Evolutionary conservation across 2,329 filamentous ascomycete genomes (phyloP).

Genomic region (Fusarium euwallaceae): DNA sequence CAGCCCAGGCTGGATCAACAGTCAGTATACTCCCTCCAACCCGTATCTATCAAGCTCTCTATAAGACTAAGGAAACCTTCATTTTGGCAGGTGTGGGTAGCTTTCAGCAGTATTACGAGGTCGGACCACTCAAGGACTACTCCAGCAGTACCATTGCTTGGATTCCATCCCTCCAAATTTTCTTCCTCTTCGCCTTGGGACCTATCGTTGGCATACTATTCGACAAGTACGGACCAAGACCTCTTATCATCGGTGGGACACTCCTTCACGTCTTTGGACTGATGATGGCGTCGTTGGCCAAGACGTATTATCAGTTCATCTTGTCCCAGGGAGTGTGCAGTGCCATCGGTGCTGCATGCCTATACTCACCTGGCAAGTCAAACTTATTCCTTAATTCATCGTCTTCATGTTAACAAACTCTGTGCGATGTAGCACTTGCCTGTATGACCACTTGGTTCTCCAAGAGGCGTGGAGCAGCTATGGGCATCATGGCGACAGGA

Average conservation of each 20-base stretch:
- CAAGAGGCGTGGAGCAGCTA: constrained; percentile 1
- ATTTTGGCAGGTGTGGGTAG: background rate
- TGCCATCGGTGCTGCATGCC: background rate
- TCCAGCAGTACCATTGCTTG: background rate
- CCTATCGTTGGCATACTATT: background rate
- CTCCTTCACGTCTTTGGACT: background rate
- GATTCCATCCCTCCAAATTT: background rate
- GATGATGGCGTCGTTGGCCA: background rate
- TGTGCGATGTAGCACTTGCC: too few species aligned
- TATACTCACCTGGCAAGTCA: background rate
- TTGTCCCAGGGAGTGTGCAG: background rate
- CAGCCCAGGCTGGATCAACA: constrained; percentile 9
- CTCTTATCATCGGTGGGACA: background rate
- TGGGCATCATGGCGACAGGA: constrained; percentile 10
- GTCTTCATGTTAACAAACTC: fast-evolving
- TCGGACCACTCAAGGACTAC: background rate
- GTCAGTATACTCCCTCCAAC: background rate
- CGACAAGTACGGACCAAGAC: background rate
- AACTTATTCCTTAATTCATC: fast-evolving
- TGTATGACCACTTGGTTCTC: constrained; percentile 8
- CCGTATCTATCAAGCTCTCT: too few species aligned
- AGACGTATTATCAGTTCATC: background rate
- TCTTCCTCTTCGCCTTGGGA: background rate
- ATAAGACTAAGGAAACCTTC: too few species aligned
- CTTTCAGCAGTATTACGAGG: background rate